A percentile compares a stretch with the other conserved stretches of the same genome.
phyloP scores from a whole-genome alignment of 2,329 filamentous ascomycete genomes.

The Penicillium occitanis region DNA sequence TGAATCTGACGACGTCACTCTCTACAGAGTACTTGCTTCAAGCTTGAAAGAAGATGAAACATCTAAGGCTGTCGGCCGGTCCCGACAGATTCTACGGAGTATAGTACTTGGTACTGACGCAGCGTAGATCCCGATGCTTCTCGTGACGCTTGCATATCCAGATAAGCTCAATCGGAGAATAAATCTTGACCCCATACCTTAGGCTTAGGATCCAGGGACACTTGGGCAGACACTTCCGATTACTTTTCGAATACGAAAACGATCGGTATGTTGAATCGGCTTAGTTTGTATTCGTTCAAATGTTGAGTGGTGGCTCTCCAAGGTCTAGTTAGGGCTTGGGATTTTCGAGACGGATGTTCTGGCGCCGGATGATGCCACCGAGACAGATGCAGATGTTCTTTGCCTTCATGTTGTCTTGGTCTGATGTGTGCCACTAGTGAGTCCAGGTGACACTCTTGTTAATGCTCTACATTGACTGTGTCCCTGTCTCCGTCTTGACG shows the following conservation, averaged over 20 bases:
- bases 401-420: not conserved
- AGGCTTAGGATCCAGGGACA: not conserved
- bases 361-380: constrained; percentile 16
- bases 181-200: not conserved
- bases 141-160: not conserved
- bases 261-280: not conserved
- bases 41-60: not conserved
- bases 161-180: not conserved
- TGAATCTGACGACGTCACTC: not conserved
- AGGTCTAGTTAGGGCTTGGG: not conserved
- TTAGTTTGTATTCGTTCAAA: not conserved
- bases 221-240: not conserved
- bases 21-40: not conserved
- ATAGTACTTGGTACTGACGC: not conserved
- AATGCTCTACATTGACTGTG: not conserved
- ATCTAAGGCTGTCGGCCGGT: not conserved
- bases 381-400: not conserved
- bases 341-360: constrained; percentile 5
- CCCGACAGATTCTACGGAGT: not conserved
- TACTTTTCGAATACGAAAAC: constrained; percentile 4
- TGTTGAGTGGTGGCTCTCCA: not conserved
- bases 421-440: not conserved
- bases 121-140: not conserved
- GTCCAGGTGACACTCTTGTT: not conserved
- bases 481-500: not conserved